phyloP scores from a whole-genome alignment of 2,329 filamentous ascomycete genomes.

The Colletotrichum orbiculare region DNA sequence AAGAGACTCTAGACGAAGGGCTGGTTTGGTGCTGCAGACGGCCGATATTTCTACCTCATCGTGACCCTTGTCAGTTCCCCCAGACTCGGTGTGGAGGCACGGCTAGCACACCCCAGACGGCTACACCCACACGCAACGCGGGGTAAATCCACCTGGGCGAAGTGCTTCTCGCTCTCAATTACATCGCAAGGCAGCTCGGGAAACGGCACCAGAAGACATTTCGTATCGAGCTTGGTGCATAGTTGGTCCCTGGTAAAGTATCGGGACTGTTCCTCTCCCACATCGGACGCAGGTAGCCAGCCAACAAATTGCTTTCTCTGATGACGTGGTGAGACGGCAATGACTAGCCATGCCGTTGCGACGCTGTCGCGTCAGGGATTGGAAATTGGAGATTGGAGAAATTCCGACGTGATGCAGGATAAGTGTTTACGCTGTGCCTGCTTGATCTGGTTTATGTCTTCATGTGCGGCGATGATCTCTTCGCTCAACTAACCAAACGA shows the following conservation, averaged over 20 bases:
- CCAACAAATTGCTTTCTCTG: conserved; percentile 2
- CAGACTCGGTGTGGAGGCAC: conserved; percentile 17
- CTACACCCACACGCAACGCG: conserved; percentile 24
- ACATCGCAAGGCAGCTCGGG: conserved; percentile 25
- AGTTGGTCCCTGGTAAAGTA: neutral
- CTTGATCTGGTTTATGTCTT: neutral
- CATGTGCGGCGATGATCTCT: neutral
- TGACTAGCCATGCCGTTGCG: conserved; percentile 12
- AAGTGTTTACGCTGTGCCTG: conserved; percentile 9
- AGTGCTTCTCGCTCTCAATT: conserved; percentile 10
- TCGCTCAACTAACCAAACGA: neutral
- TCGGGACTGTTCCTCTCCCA: conserved; percentile 15
- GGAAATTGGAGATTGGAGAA: conserved; percentile 3
- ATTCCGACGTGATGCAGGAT: conserved; percentile 4
- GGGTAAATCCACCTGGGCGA: conserved; percentile 29
- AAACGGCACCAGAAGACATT: conserved; percentile 1
- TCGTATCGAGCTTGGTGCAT: neutral
- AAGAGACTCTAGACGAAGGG: too few species aligned
- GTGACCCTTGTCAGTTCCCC: conserved; percentile 3
- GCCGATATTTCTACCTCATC: conserved; percentile 12
- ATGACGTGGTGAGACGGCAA: conserved; percentile 21
- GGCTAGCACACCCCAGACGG: conserved; percentile 23
- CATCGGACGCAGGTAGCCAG: conserved; percentile 4
- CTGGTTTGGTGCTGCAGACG: neutral
- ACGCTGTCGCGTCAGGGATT: conserved; percentile 5